Base-by-base conservation (phyloP, 129 eudicot genomes). In the Lactuca sativa region DNA sequence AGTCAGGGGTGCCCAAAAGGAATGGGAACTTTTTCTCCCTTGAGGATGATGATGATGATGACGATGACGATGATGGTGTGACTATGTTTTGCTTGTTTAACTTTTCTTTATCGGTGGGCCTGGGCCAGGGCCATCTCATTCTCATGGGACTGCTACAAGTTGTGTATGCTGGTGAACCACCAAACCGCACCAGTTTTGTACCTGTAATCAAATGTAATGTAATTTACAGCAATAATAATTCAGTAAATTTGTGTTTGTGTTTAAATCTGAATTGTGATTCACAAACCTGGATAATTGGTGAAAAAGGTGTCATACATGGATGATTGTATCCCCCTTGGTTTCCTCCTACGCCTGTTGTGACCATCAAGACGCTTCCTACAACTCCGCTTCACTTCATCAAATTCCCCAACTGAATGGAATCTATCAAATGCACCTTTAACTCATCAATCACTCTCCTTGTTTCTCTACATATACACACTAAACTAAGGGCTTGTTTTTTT, bases 331-430 rank as follows among this genome's bases (percentile, higher is more conserved):
- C 30, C 64, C 55, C 78, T 77, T 4, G 83, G 75, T 64, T 82
- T 82, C 62, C 84, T 75, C 15, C 84, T 75, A 40, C 87, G 87
- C 48, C 75, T 73, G 67, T 83, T 83, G 72, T 79, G 87, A 18
- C 87, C 87, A 47, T 71, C 87, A 61, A 83, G 87, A 13, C 84
- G 81, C 65, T 83, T 83, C 66, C 84, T 66, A 63, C 86, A 82
- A 67, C 86, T 82, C 64, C 86, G 25, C 70, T 82, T 82, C 71
- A 70, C 83, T 4, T 82, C 81, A 71, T 82, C 86, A 75, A 82
- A 82, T 75, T 82, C 86, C 69, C 64, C 74, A 44, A 82, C 76
- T 33, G 81, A 71, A 79, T 83, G 87, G 43, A 83, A 83, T 55
- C 87, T 83, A 53, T 44, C 38, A 74, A 62, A 32, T 11, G n/a